Conservation (phyloP, 148 eudicot genomes). For the Gaultheria prostrata region DNA sequence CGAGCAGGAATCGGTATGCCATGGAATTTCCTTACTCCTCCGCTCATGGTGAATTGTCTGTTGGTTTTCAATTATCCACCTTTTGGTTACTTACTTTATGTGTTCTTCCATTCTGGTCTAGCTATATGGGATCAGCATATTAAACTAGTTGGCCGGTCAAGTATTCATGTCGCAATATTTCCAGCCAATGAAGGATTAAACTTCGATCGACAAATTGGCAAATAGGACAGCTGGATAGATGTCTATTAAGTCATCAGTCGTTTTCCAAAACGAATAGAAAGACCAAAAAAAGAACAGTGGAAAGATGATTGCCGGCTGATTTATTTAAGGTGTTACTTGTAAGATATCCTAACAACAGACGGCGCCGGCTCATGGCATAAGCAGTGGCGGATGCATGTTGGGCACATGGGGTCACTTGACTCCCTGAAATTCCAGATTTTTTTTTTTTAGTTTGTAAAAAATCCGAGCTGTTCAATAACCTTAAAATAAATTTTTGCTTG, state of each 20-base stretch:
- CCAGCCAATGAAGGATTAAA: not conserved
- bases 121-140: not conserved
- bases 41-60: not conserved
- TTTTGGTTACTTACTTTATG: not conserved
- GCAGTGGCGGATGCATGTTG: no score
- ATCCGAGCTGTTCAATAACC: no score
- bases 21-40: constrained; percentile 6
- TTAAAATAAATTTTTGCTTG: no score
- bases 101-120: not conserved
- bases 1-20: not conserved
- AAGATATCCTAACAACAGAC: not conserved
- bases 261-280: not conserved
- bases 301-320: not conserved
- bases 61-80: not conserved
- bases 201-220: no score
- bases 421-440: not conserved
- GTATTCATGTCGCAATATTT: not conserved
- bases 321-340: not conserved
- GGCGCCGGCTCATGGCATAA: not conserved
- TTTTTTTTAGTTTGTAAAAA: no score
- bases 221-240: not conserved
- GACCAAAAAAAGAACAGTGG: no score
- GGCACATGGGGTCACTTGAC: not conserved
- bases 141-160: not conserved
- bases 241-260: not conserved